These are phyloP conservation scores for Microsporum audouinii DNA, from an alignment of 2,329 filamentous ascomycete genomes.

Conservation along the genomic window DNA sequence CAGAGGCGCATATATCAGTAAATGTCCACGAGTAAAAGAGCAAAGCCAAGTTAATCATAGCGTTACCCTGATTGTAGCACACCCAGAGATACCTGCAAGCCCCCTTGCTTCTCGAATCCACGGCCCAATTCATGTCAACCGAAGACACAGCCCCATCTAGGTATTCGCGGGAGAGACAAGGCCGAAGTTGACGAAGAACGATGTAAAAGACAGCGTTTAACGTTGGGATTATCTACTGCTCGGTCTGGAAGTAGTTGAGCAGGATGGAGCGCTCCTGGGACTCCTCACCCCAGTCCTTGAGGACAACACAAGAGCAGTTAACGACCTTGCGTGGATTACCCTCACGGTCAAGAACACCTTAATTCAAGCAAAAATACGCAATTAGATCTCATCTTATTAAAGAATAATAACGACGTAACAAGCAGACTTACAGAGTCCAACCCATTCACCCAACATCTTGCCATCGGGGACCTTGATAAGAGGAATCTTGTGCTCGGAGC, in stretches of 20 bases:
- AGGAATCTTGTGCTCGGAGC: constrained; percentile 99
- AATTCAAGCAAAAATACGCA: not conserved
- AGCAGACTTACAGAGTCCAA: constrained; percentile 81
- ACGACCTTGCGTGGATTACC: constrained; percentile 99
- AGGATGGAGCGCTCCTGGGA: constrained; percentile 97
- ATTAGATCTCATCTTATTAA: not conserved
- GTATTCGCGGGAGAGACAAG: not conserved
- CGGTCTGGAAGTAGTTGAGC: constrained; percentile 99
- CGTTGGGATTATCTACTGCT: constrained; percentile 31
- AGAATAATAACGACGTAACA: constrained; percentile 7
- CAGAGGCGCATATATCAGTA: not conserved
- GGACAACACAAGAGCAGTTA: constrained; percentile 99
- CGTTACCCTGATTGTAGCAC: not conserved
- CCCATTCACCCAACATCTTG: constrained; percentile 99
- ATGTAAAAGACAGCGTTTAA: not conserved
- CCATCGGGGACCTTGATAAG: constrained; percentile 99
- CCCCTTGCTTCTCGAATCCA: not conserved
- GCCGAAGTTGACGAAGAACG: not conserved
- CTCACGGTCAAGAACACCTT: constrained; percentile 96
- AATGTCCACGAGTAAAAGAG: not conserved
- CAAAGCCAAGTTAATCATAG: not conserved
- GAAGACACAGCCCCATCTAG: not conserved
- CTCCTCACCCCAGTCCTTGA: constrained; percentile 99
- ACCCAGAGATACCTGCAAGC: not conserved
- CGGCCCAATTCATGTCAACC: not conserved